Conservation (phyloP, 2,329 filamentous ascomycete genomes). For the Nannizziopsis arthrosporioides region DNA sequence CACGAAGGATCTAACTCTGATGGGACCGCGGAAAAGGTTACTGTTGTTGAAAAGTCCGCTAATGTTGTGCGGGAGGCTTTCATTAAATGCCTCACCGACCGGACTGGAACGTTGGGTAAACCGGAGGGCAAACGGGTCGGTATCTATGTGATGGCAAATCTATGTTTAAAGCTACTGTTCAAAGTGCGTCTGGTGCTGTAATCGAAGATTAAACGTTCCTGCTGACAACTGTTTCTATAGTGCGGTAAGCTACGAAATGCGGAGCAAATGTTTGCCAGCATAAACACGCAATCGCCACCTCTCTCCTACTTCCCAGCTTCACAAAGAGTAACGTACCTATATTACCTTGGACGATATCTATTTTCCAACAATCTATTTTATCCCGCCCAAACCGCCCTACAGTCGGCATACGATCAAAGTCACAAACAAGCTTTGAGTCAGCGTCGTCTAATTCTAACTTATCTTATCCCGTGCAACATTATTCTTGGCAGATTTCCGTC, state of each 20-base stretch:
- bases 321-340: constrained; percentile 83
- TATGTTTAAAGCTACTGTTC: constrained; percentile 78
- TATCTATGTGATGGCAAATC: constrained; percentile 84
- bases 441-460: constrained; percentile 66
- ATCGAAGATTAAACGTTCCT: neutral
- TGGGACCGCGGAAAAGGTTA: constrained; percentile 57
- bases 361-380: constrained; percentile 75
- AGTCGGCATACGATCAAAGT: constrained; percentile 70
- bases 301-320: constrained; percentile 70
- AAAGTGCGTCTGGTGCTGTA: constrained; percentile 43
- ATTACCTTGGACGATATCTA: constrained; percentile 84
- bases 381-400: constrained; percentile 61
- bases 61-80: constrained; percentile 86
- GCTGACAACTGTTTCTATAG: constrained; percentile 26
- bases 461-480: constrained; percentile 71
- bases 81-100: constrained; percentile 75
- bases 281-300: constrained; percentile 70
- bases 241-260: constrained; percentile 73
- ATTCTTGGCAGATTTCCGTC: constrained; percentile 76
- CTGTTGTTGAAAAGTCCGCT: constrained; percentile 74
- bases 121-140: constrained; percentile 77
- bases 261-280: constrained; percentile 80
- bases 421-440: constrained; percentile 50
- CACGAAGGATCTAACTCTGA: constrained; percentile 40
- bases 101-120: constrained; percentile 51